Evolutionary conservation across 805 yeast genomes (phyloP).

Genomic region (Ogataea ganodermae): DNA sequence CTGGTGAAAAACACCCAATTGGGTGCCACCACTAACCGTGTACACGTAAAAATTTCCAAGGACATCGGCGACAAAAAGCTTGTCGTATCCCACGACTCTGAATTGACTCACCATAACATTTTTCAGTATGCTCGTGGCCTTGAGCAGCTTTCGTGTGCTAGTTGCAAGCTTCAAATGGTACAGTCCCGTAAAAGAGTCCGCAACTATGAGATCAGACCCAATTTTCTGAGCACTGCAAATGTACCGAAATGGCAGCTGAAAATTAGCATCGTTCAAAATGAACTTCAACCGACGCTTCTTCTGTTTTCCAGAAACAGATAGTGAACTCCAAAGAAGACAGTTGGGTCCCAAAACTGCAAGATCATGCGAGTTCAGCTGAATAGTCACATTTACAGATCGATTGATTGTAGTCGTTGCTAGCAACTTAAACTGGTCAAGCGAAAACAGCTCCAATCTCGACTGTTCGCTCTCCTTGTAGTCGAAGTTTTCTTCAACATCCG

Average conservation of each 20-base stretch:
- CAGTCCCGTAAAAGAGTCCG: slow-evolving; percentile 24
- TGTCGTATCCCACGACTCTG: neutral
- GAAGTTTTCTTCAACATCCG: slow-evolving; percentile 14
- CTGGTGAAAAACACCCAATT: neutral
- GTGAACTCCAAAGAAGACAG: slow-evolving; percentile 3
- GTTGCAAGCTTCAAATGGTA: slow-evolving; percentile 10
- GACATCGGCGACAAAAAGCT: slow-evolving; percentile 1
- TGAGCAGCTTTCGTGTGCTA: neutral
- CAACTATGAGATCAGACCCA: slow-evolving; percentile 9
- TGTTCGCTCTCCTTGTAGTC: neutral
- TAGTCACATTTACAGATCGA: slow-evolving; percentile 2
- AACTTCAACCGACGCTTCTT: neutral
- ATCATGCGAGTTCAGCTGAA: neutral
- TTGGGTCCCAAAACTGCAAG: slow-evolving; percentile 1
- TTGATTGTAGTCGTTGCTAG: slow-evolving; percentile 19
- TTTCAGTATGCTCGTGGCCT: neutral
- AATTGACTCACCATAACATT: slow-evolving; percentile 5
- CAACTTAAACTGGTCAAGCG: slow-evolving; percentile 8
- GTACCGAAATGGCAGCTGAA: slow-evolving; percentile 1
- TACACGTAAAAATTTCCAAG: neutral
- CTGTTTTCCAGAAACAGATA: neutral
- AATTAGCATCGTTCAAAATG: neutral
- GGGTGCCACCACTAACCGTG: neutral
- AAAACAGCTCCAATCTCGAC: neutral
- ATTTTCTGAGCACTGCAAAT: neutral